A percentile compares a stretch with the other conserved stretches of the same genome.
Conservation (phyloP, 139 green algal species). For the Mychonastes homosphaera region DNA sequence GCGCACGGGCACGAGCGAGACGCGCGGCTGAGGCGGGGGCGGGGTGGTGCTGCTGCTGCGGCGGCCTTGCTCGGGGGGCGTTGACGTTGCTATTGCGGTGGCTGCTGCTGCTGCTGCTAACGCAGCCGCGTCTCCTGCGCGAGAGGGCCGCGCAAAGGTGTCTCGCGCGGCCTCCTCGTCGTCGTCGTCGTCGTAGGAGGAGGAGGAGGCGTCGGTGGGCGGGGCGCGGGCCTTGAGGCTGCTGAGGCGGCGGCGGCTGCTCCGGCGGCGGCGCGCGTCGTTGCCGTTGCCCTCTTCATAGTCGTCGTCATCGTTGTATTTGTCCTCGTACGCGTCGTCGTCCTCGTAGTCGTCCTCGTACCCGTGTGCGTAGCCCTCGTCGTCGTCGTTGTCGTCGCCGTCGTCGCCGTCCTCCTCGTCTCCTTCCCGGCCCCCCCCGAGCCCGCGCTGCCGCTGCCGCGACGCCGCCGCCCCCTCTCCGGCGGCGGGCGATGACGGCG, state of each 20-base stretch:
- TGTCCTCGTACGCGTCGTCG: background rate
- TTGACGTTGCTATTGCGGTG: too few relatives aligned
- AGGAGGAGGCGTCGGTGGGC: background rate
- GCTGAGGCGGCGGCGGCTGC: background rate
- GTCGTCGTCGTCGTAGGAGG: background rate
- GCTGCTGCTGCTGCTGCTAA: too few relatives aligned
- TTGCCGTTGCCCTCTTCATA: background rate
- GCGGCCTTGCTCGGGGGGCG: too few relatives aligned
- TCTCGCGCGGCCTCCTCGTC: too few relatives aligned
- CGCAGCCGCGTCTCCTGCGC: too few relatives aligned
- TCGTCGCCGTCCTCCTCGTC: too few relatives aligned
- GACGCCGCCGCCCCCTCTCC: background rate
- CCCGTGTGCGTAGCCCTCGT: background rate
- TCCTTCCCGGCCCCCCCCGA: background rate
- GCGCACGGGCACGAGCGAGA: too few relatives aligned
- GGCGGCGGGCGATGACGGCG: background rate
- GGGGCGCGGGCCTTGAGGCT: background rate
- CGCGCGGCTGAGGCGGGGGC: too few relatives aligned
- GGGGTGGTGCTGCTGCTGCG: too few relatives aligned
- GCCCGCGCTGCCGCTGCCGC: background rate
- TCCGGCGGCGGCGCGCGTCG: background rate
- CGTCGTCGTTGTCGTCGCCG: conserved; percentile 1
- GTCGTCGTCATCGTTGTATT: background rate
- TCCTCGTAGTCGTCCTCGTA: background rate
- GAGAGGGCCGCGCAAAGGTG: too few relatives aligned